Evolutionary conservation across 306 rosid genomes (phyloP), one percentile per base, ranked within the genome.

Genomic region (Castanea sativa): DNA sequence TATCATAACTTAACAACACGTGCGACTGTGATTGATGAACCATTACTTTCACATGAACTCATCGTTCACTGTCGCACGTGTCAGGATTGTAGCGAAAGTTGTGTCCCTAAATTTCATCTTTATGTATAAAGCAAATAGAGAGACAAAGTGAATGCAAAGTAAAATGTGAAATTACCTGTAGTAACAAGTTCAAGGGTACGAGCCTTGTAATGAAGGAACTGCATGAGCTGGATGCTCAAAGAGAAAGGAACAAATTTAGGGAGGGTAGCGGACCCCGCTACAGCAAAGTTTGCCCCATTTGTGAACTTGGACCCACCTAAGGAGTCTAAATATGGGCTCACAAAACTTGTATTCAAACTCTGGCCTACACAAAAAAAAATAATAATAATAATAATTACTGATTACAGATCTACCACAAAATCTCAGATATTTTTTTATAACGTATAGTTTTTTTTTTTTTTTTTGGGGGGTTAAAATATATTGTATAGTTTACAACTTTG

Each of bases 261-360:
- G 32, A 94, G 91, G 55, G 92, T 91, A 58, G 97, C 83, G 71
- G 97, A 94, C 73, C 99, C 99, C 33, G 89, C 95, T 21, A 94
- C 84, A 1, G 99, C 99, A 88, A 94, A 94, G 82, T 90, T 94
- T 19, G 94, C 99, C 11, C 99, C 99, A 86, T 91, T 94, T 80
- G 85, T 65, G 89, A 94, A 94, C 68, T 80, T 75, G 30, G 89
- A 73, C 70, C 89, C 92, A 55, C 90, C 84, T 74, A 94, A 75
- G 53, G 97, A 77, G 83, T 94, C 97, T 74, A 94, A 73, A 74
- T 92, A 94, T 70, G 99, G 97, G 10, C 73, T 86, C 85, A 94
- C 81, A 53, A 90, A 77, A 10, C 77, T 86, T 25, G 72, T 21
- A 71, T 92, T 92, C 87, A 94, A 80, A 84, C 91, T 94, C 74